Conservation (phyloP, 208 protist genomes). For the Sergeia podlipaevii region DNA sequence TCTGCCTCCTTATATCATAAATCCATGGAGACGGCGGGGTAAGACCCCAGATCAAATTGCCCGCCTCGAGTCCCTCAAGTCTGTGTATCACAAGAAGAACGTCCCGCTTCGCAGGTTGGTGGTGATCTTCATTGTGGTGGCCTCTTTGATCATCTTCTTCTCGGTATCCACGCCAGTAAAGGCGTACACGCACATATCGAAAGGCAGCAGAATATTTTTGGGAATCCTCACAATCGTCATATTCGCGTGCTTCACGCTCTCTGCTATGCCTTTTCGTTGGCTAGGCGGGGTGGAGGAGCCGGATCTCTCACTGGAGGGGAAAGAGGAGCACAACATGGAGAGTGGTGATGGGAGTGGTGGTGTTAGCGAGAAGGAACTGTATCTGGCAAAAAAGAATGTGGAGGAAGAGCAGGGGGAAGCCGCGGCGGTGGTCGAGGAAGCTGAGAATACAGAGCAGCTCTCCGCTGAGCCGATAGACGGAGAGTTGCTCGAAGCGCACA, state of each 20-base stretch:
- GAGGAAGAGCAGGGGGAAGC: no score
- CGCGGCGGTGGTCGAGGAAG: no score
- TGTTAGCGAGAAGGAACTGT: no score
- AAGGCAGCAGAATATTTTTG: constrained; percentile 18
- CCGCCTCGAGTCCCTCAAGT: constrained; percentile 17
- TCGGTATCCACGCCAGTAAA: constrained; percentile 45
- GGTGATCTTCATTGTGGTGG: constrained; percentile 36
- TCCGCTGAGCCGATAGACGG: no score
- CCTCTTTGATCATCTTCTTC: constrained; percentile 48
- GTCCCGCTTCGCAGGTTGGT: constrained; percentile 41
- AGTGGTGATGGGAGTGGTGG: no score
- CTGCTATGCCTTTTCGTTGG: constrained; percentile 28
- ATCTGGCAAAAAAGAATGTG: no score
- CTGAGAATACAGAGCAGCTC: no score
- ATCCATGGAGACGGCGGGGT: constrained; percentile 51
- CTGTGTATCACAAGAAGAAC: constrained; percentile 49
- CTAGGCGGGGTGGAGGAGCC: constrained; percentile 46
- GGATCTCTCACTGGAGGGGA: no score
- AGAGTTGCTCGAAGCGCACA: no score
- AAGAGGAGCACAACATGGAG: neutral
- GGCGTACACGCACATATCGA: constrained; percentile 29
- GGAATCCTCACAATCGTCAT: constrained; percentile 36
- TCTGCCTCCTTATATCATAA: constrained; percentile 61
- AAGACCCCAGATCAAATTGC: constrained; percentile 36
- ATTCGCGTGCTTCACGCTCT: constrained; percentile 21